A percentile compares a stretch with the other conserved stretches of the same genome.
Conservation (phyloP, 192 early-diverging fungal genomes). For the Lobosporangium transversale region DNA sequence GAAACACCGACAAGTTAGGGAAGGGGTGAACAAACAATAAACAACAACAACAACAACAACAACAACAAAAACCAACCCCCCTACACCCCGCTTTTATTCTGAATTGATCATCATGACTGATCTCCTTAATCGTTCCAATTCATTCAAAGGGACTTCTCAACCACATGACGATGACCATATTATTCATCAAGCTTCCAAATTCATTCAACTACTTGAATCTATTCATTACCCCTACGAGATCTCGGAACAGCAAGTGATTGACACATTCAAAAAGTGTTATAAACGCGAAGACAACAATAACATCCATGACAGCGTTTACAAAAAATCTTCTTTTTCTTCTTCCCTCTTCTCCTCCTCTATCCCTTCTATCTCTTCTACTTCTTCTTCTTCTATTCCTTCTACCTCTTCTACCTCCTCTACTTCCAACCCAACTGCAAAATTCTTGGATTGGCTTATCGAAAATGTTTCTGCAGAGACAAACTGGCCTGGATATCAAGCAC, state of each 20-base stretch:
- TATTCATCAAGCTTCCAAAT: neutral
- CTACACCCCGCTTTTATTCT: no score
- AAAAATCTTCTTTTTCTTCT: neutral
- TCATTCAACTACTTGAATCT: neutral
- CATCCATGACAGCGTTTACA: no score
- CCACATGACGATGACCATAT: neutral
- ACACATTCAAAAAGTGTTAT: neutral
- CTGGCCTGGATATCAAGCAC: constrained; percentile 22
- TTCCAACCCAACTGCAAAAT: constrained; percentile 1
- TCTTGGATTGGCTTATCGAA: constrained; percentile 33
- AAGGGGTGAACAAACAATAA: no score
- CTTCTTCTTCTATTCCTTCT: neutral
- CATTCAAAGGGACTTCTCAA: no score
- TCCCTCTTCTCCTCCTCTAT: neutral
- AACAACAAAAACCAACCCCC: no score
- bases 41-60: no score
- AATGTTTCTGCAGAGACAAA: constrained; percentile 37
- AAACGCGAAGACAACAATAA: neutral
- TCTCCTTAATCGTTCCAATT: no score
- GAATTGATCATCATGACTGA: no score
- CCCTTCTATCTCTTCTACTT: neutral
- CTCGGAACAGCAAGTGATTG: neutral
- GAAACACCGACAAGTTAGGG: no score
- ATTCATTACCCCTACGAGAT: neutral
- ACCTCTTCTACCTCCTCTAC: neutral